A percentile compares a stretch with the other conserved stretches of the same genome.
Evolutionary conservation across 768 basidiomycete genomes (phyloP).

Genomic region (Russula dissimulans): DNA sequence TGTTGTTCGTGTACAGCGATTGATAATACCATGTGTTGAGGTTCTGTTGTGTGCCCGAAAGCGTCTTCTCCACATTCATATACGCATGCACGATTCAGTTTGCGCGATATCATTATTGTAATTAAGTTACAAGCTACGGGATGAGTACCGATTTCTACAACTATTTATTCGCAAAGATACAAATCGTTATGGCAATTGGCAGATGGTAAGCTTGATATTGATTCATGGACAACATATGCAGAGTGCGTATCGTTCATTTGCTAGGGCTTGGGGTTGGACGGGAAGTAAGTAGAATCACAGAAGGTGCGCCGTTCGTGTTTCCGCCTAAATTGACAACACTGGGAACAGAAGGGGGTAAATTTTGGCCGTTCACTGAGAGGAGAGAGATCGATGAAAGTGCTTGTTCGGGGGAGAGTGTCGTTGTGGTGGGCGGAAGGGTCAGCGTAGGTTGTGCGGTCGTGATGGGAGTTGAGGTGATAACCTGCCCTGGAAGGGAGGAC

Average conservation of each 20-base stretch:
- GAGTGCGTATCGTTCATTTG: neutral
- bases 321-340: neutral
- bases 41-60: neutral
- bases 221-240: neutral
- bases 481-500: constrained; percentile 24
- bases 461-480: constrained; percentile 21
- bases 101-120: neutral
- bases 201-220: neutral
- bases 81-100: neutral
- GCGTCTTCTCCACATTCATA: neutral
- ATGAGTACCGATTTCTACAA: neutral
- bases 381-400: constrained; percentile 24
- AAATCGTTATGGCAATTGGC: neutral
- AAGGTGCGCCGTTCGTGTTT: neutral
- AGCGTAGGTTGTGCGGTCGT: constrained; percentile 18
- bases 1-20: constrained; percentile 4
- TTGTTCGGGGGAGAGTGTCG: constrained; percentile 35
- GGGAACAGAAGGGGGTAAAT: constrained; percentile 32
- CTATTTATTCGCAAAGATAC: neutral
- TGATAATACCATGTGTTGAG: constrained; percentile 14
- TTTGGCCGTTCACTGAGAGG: constrained; percentile 4
- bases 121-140: neutral
- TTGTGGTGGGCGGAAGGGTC: constrained; percentile 31
- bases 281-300: constrained; percentile 8
- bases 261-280: neutral